Percentiles rank a stretch among this genome's conserved stretches.
Conservation (phyloP, 2,329 filamentous ascomycete species). For the Dothiorella sarmentorum region DNA sequence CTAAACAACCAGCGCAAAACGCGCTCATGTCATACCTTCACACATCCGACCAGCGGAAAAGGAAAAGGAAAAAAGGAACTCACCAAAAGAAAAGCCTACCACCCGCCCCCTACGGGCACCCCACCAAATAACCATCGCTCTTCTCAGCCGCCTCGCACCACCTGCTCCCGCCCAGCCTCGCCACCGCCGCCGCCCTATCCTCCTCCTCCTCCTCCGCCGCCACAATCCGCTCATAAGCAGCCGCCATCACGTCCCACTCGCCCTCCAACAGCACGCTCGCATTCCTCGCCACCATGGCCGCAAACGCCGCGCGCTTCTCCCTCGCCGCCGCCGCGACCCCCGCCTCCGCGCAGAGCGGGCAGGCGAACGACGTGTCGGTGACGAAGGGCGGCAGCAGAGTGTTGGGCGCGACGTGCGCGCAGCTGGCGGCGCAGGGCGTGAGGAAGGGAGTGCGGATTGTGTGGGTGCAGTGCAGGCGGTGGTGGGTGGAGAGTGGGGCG, state of each 20-base stretch:
- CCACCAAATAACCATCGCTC: background rate
- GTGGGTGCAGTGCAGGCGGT: constrained; percentile 3
- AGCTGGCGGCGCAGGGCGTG: constrained; percentile 1
- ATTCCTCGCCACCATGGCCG: background rate
- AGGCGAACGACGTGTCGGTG: background rate
- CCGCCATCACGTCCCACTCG: background rate
- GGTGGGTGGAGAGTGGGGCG: constrained; percentile 7
- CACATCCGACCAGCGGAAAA: background rate
- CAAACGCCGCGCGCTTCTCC: background rate
- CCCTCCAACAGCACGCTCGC: background rate
- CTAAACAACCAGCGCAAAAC: too few species aligned
- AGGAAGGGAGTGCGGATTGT: background rate
- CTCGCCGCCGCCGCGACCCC: background rate
- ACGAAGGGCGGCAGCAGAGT: background rate
- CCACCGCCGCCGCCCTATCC: background rate
- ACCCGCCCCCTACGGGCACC: background rate
- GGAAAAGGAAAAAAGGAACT: too few species aligned
- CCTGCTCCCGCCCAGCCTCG: background rate
- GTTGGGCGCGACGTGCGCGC: background rate
- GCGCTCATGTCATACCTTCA: too few species aligned
- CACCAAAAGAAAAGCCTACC: too few species aligned
- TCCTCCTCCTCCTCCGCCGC: background rate
- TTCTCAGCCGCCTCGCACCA: background rate
- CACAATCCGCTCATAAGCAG: background rate
- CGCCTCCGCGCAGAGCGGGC: background rate